These are phyloP conservation scores for Clarireedia sp. DNA, from an alignment of 2,329 filamentous ascomycete species.

Conservation along the genomic window DNA sequence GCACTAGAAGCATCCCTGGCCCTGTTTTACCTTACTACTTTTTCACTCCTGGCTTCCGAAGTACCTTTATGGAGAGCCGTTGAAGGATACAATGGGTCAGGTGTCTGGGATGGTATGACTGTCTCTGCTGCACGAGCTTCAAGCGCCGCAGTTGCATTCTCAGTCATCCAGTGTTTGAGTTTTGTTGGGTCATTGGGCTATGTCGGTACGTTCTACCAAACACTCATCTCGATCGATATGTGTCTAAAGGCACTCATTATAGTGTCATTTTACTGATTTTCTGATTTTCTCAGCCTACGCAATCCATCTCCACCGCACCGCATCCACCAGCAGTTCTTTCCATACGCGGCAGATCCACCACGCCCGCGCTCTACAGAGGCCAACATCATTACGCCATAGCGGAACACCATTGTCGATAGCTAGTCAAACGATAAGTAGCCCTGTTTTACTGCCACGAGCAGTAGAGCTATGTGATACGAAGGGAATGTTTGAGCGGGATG, in stretches of 20 bases:
- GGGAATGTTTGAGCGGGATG: background rate
- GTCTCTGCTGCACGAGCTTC: background rate
- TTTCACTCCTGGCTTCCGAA: background rate
- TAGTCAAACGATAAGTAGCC: background rate
- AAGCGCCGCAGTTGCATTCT: background rate
- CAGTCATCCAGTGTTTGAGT: background rate
- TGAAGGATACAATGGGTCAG: background rate
- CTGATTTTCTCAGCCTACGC: background rate
- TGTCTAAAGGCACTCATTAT: background rate
- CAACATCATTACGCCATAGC: background rate
- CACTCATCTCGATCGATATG: too few relatives aligned
- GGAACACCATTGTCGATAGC: background rate
- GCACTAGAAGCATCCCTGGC: background rate
- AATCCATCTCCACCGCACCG: background rate
- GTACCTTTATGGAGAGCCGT: background rate
- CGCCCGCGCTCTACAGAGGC: background rate
- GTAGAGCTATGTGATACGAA: background rate
- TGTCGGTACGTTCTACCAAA: background rate
- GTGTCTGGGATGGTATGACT: background rate
- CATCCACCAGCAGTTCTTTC: background rate
- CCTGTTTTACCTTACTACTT: background rate
- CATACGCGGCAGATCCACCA: background rate
- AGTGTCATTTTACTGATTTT: background rate
- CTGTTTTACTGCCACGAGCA: background rate
- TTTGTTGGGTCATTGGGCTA: background rate